Conservation (phyloP, 176 grass and related monocot species). For the Rhynchospora breviuscula region DNA sequence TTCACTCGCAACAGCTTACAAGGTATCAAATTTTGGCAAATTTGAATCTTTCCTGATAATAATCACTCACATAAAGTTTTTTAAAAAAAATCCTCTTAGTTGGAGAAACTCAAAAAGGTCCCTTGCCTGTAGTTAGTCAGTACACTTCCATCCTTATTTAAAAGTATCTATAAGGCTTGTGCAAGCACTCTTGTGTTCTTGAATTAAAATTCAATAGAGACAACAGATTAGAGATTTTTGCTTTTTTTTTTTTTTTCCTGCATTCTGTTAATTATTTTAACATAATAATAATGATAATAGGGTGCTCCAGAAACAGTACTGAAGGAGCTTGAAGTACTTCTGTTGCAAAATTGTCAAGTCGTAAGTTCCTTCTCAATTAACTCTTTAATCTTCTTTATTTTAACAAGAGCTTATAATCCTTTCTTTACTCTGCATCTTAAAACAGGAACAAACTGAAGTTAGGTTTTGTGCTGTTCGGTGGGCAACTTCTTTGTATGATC, state of each 20-base stretch:
- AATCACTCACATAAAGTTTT: background rate
- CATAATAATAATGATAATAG: slow-evolving; percentile 36
- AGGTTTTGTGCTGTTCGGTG: slow-evolving; percentile 88
- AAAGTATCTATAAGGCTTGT: background rate
- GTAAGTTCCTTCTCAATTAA: slow-evolving; percentile 36
- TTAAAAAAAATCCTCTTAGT: background rate
- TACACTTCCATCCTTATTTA: background rate
- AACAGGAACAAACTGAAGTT: slow-evolving; percentile 85
- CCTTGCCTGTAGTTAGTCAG: background rate
- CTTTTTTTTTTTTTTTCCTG: background rate
- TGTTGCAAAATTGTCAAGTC: slow-evolving; percentile 72
- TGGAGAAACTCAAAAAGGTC: background rate
- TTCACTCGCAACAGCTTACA: slow-evolving; percentile 80
- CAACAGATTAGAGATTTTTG: no score
- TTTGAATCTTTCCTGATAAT: background rate
- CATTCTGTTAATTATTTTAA: slow-evolving; percentile 11
- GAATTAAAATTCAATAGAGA: background rate
- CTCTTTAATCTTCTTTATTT: slow-evolving; percentile 19
- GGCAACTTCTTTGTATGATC: slow-evolving; percentile 78
- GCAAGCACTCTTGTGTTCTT: background rate
- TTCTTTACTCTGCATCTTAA: slow-evolving; percentile 2
- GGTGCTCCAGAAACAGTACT: slow-evolving; percentile 59
- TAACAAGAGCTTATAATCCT: slow-evolving; percentile 29
- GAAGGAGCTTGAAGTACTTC: slow-evolving; percentile 60
- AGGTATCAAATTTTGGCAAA: slow-evolving; percentile 40